These are phyloP conservation scores for Cladosporium sp. DNA, from an alignment of 2,329 filamentous ascomycete species.

Conservation along the genomic window DNA sequence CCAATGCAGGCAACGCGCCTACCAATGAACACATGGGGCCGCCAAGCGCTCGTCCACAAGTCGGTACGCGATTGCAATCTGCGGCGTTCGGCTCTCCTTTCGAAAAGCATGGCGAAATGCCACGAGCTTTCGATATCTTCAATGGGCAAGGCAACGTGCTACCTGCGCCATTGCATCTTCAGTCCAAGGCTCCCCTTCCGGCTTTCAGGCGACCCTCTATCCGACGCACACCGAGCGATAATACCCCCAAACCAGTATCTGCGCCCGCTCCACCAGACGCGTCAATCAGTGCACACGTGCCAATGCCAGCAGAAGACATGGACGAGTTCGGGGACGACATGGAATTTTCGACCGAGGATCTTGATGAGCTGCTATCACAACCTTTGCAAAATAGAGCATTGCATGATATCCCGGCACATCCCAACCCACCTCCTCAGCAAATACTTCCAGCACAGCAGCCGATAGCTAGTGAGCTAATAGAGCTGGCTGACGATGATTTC, in stretches of 20 bases:
- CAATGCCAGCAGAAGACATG: conserved; percentile 20
- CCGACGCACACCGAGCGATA: conserved; percentile 18
- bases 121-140: background rate
- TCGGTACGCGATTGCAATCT: background rate
- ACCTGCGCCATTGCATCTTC: conserved; percentile 25
- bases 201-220: conserved; percentile 31
- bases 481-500: conserved; percentile 16
- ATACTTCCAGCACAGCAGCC: background rate
- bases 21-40: background rate
- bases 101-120: background rate
- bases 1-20: background rate
- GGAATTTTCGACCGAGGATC: conserved; percentile 52
- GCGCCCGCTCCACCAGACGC: background rate
- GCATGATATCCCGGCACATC: conserved; percentile 45
- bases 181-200: conserved; percentile 30
- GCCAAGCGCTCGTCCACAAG: background rate
- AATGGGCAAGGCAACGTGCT: background rate
- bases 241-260: background rate
- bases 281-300: conserved; percentile 1
- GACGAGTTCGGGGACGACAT: conserved; percentile 48
- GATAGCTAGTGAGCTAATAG: conserved; percentile 1
- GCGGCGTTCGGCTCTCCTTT: background rate
- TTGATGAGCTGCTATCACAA: conserved; percentile 53
- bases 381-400: conserved; percentile 29
- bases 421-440: conserved; percentile 16